Base-by-base conservation (phyloP, 345 rosid genomes). In the Theobroma cacao region DNA sequence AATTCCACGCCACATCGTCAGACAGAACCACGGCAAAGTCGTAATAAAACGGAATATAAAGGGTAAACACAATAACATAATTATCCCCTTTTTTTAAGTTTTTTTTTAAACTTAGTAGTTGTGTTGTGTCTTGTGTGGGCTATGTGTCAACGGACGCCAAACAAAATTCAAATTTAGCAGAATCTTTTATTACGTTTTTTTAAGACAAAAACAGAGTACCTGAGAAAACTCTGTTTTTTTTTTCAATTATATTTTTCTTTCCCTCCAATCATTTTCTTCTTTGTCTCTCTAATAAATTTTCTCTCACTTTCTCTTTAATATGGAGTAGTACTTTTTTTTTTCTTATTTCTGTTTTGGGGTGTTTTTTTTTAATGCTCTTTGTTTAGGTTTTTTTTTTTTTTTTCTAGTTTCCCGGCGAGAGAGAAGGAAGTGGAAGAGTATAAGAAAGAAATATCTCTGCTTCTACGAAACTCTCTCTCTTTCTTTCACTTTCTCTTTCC, bases 361-460 rank as follows among this genome's bases (percentile, higher is more conserved):
- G n/a, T 1, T 66, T 78, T 31, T 64, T n/a, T 30, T 59, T 76
- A 22, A 7, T 4, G 12, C 3, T 52, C 4, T 61, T 61, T 12
- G 3, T 31, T 75, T 77, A n/a, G 6, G 6, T 45, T 26, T 47
- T 15, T 6, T 41, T 31, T 22, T 12, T 8, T 47, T 58, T 31
- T 53, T 60, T 80, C 90, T 84, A 52, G 88, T 87, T 88, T 90
- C 83, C 89, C 94, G 91, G 96, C 91, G 91, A 88, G 85, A 76
- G 92, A 77, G 82, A 34, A 91, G 93, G 90, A 91, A 87, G 97
- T 85, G 86, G 94, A 92, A 75, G 98, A 90, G 98, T 93, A 78
- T 77, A 92, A 90, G 95, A 84, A 89, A 94, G 80, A 86, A 84
- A 91, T 83, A 75, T 77, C 90, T 84, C 88, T 80, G 83, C 95